Evolutionary conservation across 2,329 filamentous ascomycete genomes (phyloP), one percentile per base, ranked within the genome.

Genomic region (Scytalidium lignicola): DNA sequence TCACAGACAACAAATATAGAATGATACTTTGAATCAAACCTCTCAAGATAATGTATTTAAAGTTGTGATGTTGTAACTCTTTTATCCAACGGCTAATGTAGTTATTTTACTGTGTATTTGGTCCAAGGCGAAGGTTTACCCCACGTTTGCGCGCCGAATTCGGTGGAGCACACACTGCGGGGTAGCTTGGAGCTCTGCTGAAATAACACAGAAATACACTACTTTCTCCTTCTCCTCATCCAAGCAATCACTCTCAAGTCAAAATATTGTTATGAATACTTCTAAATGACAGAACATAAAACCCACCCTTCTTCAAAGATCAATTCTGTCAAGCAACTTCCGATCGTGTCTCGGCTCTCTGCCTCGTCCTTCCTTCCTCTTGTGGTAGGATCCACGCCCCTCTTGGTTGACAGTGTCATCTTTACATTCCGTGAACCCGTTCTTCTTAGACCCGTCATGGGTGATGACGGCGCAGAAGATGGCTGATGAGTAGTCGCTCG

Each of bases 401-500:
- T 50, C 40, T 21, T 50, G 48, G 44, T 53, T 52, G 15, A 53
- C 40, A 3, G 49, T 54, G 41, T 60, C 58, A 52, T 62, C 58
- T 47, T 47, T 50, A 45, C 63, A 65, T 48, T 62, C 60, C 15
- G 58, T 58, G 23, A 65, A 65, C 9, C 58, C 60, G 51, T 65
- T 60, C 39, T 57, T 58, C 17, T 22, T 55, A 21, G 56, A 56
- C 15, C 60, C 62, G 46, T 62, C 55, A 50, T 65, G 62, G 15
- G 61, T 64, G 21, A 65, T 57, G 6, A 61, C 54, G 1, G 60
- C 62, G 46, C 63, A 64, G 50, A 61, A 65, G 7, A 63, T 50
- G 1, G 61, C 62, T 39, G 51, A 56, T 20, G 43, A 18, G 37
- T 62, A 62, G 51, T 65, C 62, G 0, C 53, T 55, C 5, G 53